These are phyloP conservation scores for Corymbia maculata DNA, from an alignment of 345 rosid genomes.

Conservation along the genomic window DNA sequence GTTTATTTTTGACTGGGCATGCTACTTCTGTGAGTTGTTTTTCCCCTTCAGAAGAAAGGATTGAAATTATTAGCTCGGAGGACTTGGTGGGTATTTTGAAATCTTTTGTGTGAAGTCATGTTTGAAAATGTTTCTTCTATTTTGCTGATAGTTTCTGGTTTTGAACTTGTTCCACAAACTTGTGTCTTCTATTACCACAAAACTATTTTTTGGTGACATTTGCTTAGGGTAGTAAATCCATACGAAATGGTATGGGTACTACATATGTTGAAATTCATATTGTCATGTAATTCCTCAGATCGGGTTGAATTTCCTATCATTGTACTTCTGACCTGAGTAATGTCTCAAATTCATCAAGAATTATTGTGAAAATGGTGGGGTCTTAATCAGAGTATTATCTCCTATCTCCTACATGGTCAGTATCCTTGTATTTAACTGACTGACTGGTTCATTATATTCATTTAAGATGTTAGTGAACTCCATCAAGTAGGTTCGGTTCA, in stretches of 20 bases:
- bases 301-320: background rate
- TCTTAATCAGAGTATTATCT: background rate
- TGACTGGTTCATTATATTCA: background rate
- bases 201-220: background rate
- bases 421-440: background rate
- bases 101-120: background rate
- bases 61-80: background rate
- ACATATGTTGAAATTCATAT: background rate
- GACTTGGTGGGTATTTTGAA: background rate
- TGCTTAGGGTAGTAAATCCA: background rate
- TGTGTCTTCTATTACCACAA: background rate
- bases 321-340: background rate
- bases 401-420: background rate
- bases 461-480: background rate
- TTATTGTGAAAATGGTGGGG: background rate
- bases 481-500: background rate
- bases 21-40: background rate
- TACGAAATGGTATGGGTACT: background rate
- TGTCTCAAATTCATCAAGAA: background rate
- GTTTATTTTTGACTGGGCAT: background rate
- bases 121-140: background rate
- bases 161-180: background rate
- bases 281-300: background rate
- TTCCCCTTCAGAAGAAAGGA: background rate
- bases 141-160: background rate